phyloP scores from a whole-genome alignment of 495 filamentous ascomycete genomes.

The Hypoxylon cercidicola region DNA sequence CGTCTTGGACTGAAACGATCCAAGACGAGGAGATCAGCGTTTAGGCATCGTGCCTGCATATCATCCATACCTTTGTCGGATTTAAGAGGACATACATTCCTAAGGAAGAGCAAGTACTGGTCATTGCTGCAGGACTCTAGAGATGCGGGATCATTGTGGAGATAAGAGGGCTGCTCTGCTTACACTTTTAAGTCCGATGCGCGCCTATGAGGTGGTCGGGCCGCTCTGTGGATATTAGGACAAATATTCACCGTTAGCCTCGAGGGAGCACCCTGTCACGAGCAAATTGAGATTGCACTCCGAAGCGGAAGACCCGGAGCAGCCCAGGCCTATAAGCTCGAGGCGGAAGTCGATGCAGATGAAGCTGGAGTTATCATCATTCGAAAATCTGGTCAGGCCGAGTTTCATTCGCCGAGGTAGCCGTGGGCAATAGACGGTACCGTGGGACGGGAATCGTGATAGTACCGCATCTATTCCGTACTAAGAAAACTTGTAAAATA shows the following conservation, averaged over 20 bases:
- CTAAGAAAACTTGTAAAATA: too few relatives aligned
- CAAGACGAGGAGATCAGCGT: constrained; percentile 5
- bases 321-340: neutral
- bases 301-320: constrained; percentile 5
- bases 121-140: neutral
- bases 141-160: neutral
- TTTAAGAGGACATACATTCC: constrained; percentile 14
- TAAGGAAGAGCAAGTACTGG: constrained; percentile 4
- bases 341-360: neutral
- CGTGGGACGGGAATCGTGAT: too few relatives aligned
- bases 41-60: constrained; percentile 12
- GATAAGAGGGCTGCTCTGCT: constrained; percentile 8
- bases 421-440: too few relatives aligned
- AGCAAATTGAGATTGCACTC: neutral
- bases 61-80: constrained; percentile 15
- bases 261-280: neutral
- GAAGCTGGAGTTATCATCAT: neutral
- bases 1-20: neutral
- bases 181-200: constrained; percentile 2
- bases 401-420: neutral
- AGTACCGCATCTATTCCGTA: too few relatives aligned
- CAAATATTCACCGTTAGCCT: neutral
- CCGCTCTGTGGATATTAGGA: neutral
- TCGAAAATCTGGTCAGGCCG: constrained; percentile 1
- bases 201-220: neutral